Conservation (phyloP, 2,329 filamentous ascomycete species). For the Dactylellina leptospora region DNA sequence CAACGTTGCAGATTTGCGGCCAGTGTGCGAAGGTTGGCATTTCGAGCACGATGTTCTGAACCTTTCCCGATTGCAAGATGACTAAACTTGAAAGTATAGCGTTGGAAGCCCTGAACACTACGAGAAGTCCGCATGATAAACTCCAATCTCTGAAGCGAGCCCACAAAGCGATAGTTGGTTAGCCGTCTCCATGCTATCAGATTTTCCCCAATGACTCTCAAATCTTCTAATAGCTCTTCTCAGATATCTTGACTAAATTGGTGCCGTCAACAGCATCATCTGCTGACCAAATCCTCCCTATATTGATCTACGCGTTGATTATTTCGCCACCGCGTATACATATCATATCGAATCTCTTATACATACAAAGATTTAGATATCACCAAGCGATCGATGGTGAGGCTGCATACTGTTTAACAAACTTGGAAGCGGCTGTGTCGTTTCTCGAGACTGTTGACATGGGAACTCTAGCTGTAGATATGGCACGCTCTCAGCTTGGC, state of each 20-base stretch:
- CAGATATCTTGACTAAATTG: conserved; percentile 66
- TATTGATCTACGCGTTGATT: conserved; percentile 94
- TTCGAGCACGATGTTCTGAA: background rate
- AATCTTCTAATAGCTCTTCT: conserved; percentile 4
- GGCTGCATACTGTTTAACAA: conserved; percentile 94
- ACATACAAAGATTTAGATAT: conserved; percentile 90
- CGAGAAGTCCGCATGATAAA: conserved; percentile 88
- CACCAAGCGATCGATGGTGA: conserved; percentile 79
- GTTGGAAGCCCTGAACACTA: conserved; percentile 82
- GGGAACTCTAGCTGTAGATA: conserved; percentile 71
- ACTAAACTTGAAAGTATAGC: conserved; percentile 60
- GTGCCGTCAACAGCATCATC: conserved; percentile 75
- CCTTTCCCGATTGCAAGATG: too few relatives aligned
- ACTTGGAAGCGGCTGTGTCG: conserved; percentile 90
- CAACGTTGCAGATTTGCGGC: conserved; percentile 66
- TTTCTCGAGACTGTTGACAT: conserved; percentile 96
- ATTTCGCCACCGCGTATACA: conserved; percentile 85
- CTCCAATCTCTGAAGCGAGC: conserved; percentile 85
- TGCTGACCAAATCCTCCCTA: conserved; percentile 95
- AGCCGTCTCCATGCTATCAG: conserved; percentile 67
- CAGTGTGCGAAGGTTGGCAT: conserved; percentile 56
- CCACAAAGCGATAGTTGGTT: conserved; percentile 94
- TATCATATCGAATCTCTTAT: conserved; percentile 92
- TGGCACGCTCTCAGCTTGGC: background rate
- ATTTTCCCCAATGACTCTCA: background rate